Evolutionary conservation across 768 basidiomycete species (phyloP), one percentile per base, ranked within the genome.

Genomic region (Hygrophoropsis aurantiaca): DNA sequence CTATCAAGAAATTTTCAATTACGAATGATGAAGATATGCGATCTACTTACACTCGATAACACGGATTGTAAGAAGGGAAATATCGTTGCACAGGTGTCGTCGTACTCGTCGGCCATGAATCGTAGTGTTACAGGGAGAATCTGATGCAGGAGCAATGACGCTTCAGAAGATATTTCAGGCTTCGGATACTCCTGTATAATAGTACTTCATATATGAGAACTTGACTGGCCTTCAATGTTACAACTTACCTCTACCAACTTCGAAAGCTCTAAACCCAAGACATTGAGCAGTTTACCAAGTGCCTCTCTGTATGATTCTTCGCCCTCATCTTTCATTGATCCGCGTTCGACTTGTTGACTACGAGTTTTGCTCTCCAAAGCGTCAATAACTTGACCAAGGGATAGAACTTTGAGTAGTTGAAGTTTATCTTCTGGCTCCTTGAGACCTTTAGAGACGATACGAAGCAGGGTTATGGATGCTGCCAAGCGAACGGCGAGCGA

Each of bases 351-450:
- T 63, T 87, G 84, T 58, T 87, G 78, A 47, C 71, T 67, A 21
- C 85, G 77, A 9, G 89, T 87, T 65, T 87, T 86, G 19, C 78
- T 63, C 68, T 95, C 90, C 19, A 98, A 71, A 1, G 87, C 84
- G 33, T 84, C 83, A 10, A 98, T 71, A 16, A 95, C 87, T 51
- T 86, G 79, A 10, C 84, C 85, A 21, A 98, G 71, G 16, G 94
- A 87, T 25, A 99, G 78, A 3, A 97, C 90, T 58, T 91, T 87
- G 57, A 98, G 75, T 13, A 98, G 75, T 57, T 91, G 87, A 8
- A 99, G 68, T 65, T 97, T 97, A 62, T 95, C 94, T 30, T 75
- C 75, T 0, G 90, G 82, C 58, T 94, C 93, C 59, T 98, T 94
- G 36, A 98, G 77, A 15, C 97, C 97, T 66, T 98, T 98, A 20